Conservation (phyloP, 2,329 filamentous ascomycete genomes). For the Neoscytalidium dimidiatum region DNA sequence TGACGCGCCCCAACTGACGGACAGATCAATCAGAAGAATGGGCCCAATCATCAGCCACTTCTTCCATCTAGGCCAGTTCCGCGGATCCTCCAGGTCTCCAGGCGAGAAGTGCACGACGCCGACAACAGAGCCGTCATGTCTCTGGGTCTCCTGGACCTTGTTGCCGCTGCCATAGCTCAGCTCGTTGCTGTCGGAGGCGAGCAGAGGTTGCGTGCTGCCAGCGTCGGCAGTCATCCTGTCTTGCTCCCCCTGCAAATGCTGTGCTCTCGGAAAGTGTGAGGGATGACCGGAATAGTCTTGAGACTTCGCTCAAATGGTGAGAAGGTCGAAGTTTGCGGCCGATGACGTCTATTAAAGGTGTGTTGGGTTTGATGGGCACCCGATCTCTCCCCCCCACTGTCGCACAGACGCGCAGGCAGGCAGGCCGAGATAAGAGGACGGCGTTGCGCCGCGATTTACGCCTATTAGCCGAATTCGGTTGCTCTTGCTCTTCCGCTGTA, state of each 20-base stretch:
- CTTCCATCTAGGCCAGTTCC: constrained; percentile 34
- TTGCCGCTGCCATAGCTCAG: background rate
- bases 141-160: background rate
- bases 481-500: background rate
- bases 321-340: background rate
- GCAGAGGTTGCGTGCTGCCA: constrained; percentile 8
- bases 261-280: background rate
- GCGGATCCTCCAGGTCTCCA: constrained; percentile 33
- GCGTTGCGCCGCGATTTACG: background rate
- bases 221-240: background rate
- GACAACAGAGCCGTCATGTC: background rate
- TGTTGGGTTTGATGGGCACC: background rate
- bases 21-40: constrained; percentile 39
- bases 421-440: background rate
- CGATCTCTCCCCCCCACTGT: constrained; percentile 1
- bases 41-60: constrained; percentile 40
- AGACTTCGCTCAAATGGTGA: background rate
- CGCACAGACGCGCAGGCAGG: constrained; percentile 12
- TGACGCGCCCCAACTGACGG: constrained; percentile 47
- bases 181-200: background rate
- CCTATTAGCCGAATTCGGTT: background rate
- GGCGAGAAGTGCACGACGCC: constrained; percentile 30
- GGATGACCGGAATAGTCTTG: background rate
- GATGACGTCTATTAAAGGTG: background rate
- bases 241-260: background rate